phyloP scores from a whole-genome alignment of 495 filamentous ascomycete species.

The Daldinia concentrica region DNA sequence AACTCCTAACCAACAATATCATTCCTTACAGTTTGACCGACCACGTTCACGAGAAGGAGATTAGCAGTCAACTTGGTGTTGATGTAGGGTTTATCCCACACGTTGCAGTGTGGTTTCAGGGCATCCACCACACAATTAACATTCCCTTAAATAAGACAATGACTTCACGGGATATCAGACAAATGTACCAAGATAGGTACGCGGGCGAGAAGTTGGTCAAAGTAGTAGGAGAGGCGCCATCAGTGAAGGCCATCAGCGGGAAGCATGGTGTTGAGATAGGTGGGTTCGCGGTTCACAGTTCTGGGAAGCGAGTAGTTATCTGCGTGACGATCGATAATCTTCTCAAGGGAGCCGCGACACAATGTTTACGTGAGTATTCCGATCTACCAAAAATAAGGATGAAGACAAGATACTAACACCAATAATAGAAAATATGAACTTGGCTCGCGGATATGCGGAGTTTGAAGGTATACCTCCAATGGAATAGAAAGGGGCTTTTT shows the following conservation, averaged over 20 bases:
- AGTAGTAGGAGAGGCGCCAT: conserved; percentile 85
- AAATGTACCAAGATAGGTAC: conserved; percentile 95
- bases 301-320: conserved; percentile 89
- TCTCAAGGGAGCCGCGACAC: conserved; percentile 94
- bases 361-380: conserved; percentile 81
- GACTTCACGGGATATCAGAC: conserved; percentile 89
- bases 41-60: conserved; percentile 96
- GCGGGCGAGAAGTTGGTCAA: conserved; percentile 95
- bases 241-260: conserved; percentile 87
- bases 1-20: conserved; percentile 86
- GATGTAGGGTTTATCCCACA: conserved; percentile 91
- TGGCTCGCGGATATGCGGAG: conserved; percentile 82
- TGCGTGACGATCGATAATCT: conserved; percentile 99
- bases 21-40: conserved; percentile 93
- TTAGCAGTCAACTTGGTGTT: conserved; percentile 78
- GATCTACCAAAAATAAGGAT: background rate
- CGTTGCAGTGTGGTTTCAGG: conserved; percentile 97
- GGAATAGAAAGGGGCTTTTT: conserved; percentile 28
- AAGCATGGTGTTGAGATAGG: conserved; percentile 96
- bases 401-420: conserved; percentile 32
- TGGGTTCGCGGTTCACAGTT: conserved; percentile 89
- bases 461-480: conserved; percentile 43
- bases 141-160: conserved; percentile 86
- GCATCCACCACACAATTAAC: conserved; percentile 91
- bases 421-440: conserved; percentile 91